These are phyloP conservation scores for Lathyrus sativus DNA, from an alignment of 306 rosid genomes.

Conservation along the genomic window DNA sequence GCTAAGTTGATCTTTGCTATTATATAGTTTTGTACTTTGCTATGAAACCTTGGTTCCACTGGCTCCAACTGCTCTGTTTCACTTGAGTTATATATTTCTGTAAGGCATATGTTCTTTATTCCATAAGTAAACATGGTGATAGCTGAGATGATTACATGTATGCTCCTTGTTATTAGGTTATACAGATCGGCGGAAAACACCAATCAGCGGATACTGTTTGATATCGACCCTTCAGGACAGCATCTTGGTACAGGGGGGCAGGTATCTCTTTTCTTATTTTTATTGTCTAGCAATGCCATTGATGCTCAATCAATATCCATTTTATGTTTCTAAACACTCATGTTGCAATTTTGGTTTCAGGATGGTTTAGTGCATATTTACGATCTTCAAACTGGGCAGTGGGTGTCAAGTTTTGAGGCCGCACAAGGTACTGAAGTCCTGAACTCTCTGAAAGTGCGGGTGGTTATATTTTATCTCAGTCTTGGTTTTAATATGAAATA, in stretches of 20 bases:
- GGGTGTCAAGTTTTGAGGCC: constrained; percentile 88
- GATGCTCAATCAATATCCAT: constrained; percentile 8
- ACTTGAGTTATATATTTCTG: constrained; percentile 16
- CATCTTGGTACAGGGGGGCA: constrained; percentile 97
- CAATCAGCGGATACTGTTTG: constrained; percentile 89
- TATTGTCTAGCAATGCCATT: constrained; percentile 30
- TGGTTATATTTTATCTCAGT: constrained; percentile 32
- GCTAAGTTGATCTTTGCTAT: constrained; percentile 30
- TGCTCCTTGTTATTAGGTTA: constrained; percentile 55
- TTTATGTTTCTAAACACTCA: constrained; percentile 1
- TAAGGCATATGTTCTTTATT: constrained; percentile 19
- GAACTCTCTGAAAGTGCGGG: constrained; percentile 23
- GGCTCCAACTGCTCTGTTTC: constrained; percentile 24
- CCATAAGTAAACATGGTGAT: constrained; percentile 3
- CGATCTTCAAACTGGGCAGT: constrained; percentile 93
- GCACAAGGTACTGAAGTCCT: constrained; percentile 66
- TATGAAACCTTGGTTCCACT: constrained; percentile 8
- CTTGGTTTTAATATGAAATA: constrained; percentile 25
- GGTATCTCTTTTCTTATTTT: constrained; percentile 53
- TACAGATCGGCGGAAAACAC: constrained; percentile 86
- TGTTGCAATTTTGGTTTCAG: constrained; percentile 49
- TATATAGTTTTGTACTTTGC: constrained; percentile 13
- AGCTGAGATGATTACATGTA: constrained; percentile 34
- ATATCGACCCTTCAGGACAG: constrained; percentile 84
- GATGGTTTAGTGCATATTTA: constrained; percentile 86